Base-by-base conservation (phyloP, 768 basidiomycete species). In the Amanita muscaria region DNA sequence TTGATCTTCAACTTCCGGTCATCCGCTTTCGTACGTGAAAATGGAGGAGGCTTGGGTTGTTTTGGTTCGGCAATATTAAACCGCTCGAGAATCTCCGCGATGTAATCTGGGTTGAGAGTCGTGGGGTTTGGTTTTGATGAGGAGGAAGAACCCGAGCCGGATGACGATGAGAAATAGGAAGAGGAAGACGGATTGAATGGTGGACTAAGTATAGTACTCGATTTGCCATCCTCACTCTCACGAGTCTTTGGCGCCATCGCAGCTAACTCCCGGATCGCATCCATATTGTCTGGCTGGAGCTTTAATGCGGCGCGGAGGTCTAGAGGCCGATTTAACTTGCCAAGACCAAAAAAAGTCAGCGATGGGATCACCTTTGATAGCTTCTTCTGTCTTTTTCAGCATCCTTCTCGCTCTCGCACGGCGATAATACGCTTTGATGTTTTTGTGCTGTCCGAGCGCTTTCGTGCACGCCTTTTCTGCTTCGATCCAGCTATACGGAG, bases 381-480 rank as follows among this genome's bases (percentile, higher is more conserved):
- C 83, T 9, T 77, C 82, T 15, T 76, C 70, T 1, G 60, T 59
- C 30, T 66, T 67, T 3, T 70, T 73, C 33, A 77, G 67, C 73
- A 82, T 80, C 51, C 68, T 73, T 34, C 79, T 67, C 0, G 84
- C 82, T 33, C 75, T 77, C 1, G 80, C 82, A 12, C 84, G 74
- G 16, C 84, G 73, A 58, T 73, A 88, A 48, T 80, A 72, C 1
- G 79, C 84, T 51, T 87, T 87, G 43, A 74, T 73, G 45, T 78
- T 83, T 25, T 68, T 67, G 53, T 84, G 82, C 49, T 84, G 82
- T 22, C 64, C 53, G 14, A 87, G 63, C 1, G 83, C 81, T 47
- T 69, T 64, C 2, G 80, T 76, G 51, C 84, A 87, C 1, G 83
- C 84, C 16, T 69, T 64, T 55, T 87, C 84, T 1, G 83, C 84